Evolutionary conservation across 148 eudicot genomes (phyloP).

Genomic region (Persicaria maculosa): DNA sequence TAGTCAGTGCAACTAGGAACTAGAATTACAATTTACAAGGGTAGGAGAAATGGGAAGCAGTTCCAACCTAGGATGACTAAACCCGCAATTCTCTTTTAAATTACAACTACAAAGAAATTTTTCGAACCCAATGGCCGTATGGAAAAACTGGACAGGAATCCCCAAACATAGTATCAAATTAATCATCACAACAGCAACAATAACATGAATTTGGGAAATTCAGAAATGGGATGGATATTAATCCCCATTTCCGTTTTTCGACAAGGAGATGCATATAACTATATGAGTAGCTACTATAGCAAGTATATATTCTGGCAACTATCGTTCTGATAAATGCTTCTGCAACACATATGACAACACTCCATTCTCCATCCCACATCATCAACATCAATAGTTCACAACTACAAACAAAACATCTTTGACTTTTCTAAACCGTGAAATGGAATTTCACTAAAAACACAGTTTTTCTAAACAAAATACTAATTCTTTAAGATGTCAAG

Average conservation of each 20-base stretch:
- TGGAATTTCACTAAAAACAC: background rate
- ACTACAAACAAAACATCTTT: conserved; percentile 1
- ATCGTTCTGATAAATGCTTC: too few relatives aligned
- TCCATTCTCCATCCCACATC: background rate
- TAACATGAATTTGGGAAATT: background rate
- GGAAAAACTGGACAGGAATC: background rate
- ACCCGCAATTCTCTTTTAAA: background rate
- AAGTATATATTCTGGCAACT: background rate
- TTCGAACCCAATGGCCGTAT: background rate
- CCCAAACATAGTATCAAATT: background rate
- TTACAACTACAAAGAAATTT: background rate
- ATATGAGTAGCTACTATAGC: background rate
- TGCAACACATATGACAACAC: background rate
- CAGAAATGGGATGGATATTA: background rate
- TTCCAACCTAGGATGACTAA: background rate
- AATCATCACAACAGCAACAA: background rate
- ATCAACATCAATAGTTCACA: background rate
- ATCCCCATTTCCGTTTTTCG: background rate
- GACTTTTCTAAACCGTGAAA: background rate
- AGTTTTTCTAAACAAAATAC: background rate
- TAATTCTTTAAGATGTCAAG: background rate
- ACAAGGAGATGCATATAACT: too few relatives aligned
- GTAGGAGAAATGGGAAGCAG: background rate
- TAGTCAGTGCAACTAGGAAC: background rate
- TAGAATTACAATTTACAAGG: background rate